phyloP scores from a whole-genome alignment of 352 stramenopile species.

The Phytophthora sansomeana region DNA sequence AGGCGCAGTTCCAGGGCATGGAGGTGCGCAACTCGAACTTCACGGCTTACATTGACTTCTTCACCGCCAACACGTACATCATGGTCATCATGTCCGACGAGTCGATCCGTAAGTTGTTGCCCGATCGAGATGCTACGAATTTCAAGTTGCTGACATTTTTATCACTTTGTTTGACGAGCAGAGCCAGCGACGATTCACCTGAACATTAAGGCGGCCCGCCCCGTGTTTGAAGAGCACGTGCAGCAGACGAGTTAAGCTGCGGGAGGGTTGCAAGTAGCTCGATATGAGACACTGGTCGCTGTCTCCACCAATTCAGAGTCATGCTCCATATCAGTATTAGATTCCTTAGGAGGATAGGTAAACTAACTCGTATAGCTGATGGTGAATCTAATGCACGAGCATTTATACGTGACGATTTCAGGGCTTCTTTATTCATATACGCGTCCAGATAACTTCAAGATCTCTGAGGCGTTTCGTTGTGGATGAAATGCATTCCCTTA shows the following conservation, averaged over 20 bases:
- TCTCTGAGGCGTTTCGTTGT: conserved; percentile 22
- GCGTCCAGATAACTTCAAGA: background rate
- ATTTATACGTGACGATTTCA: conserved; percentile 17
- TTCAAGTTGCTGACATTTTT: conserved; percentile 12
- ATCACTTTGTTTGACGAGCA: conserved; percentile 22
- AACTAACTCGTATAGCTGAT: conserved; percentile 7
- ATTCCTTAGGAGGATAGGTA: conserved; percentile 1
- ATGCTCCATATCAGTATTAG: conserved; percentile 1
- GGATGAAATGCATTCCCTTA: conserved; percentile 16
- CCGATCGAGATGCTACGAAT: conserved; percentile 23
- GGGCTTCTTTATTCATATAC: conserved; percentile 29
- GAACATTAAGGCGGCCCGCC: conserved; percentile 97
- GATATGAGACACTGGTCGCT: background rate
- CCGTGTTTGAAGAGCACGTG: conserved; percentile 97
- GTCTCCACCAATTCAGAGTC: background rate
- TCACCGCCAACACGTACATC: conserved; percentile 99
- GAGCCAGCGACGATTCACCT: conserved; percentile 95
- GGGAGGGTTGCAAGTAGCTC: background rate
- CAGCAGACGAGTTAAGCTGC: conserved; percentile 87
- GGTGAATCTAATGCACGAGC: conserved; percentile 21
- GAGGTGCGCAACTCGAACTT: conserved; percentile 98
- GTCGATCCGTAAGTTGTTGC: conserved; percentile 67
- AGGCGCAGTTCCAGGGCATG: conserved; percentile 98
- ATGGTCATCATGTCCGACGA: conserved; percentile 98
- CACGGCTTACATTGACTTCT: conserved; percentile 98